Evolutionary conservation across 805 yeast genomes (phyloP), one percentile per base, ranked within the genome.

Genomic region (Lachancea sp.): DNA sequence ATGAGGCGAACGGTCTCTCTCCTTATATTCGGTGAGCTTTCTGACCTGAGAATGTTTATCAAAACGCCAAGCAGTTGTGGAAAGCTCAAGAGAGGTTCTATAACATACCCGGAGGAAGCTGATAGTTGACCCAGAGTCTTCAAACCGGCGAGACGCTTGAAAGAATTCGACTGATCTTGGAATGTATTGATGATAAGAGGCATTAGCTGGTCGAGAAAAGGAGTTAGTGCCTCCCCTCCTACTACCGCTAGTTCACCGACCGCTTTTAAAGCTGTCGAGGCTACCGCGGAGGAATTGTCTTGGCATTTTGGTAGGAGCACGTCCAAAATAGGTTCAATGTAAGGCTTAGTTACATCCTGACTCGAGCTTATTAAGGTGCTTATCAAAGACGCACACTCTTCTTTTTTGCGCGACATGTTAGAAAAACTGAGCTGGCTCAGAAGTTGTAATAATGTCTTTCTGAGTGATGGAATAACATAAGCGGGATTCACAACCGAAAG

Each of bases 21-120:
- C 57, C 93, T 78, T 7, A 87, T 81, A 3, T 76, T 68, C 2
- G 82, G 76, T 0, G 95, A 78, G 10, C 79, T 77, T 57, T 91
- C 97, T 47, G 89, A 79, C 51, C 85, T 85, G 45, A 93, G 67
- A 34, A 93, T 88, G 44, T 81, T 82, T 3, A 89, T 86, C 27
- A 93, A 68, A 63, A 87, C 78, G 6, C 91, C 89, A 35, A 93
- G 68, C 22, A 93, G 70, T 55, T 88, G 91, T 0, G 99, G 99
- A 59, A 90, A 90, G 49, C 89, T 96, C 26, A 90, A 65, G 36
- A 88, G 71, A 1, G 99, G 99, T 42, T 89, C 91, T 33, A 93
- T 89, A 15, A 93, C 99, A 60, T 91, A 91, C 2, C 97, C 97
- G 0, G 97, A 82, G 2, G 95, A 84, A 9, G 89, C 79, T 1